phyloP scores from a whole-genome alignment of 176 grass and related monocot genomes.

The Dendrocalamus sinicus region DNA sequence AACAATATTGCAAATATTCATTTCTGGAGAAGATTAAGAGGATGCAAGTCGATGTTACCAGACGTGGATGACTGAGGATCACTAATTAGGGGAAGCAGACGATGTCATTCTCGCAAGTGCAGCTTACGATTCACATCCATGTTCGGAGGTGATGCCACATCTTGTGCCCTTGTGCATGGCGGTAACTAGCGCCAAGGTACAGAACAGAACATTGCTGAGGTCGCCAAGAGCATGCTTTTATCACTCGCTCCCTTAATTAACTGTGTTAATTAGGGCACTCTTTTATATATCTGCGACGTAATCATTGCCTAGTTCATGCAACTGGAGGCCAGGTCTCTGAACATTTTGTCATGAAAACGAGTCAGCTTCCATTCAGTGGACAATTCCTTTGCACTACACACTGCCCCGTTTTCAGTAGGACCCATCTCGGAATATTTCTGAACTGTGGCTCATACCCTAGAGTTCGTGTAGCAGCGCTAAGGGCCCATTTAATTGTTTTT shows the following conservation, averaged over 20 bases:
- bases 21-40: background rate
- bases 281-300: background rate
- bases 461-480: background rate
- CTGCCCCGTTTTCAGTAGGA: background rate
- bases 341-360: background rate
- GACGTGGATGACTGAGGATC: conserved; percentile 10
- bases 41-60: background rate
- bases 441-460: background rate
- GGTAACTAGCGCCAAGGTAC: background rate
- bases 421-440: background rate
- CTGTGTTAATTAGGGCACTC: background rate
- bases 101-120: background rate
- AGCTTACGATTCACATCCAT: background rate
- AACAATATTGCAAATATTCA: conserved; percentile 30
- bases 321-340: background rate
- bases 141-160: background rate
- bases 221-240: background rate
- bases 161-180: background rate
- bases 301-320: background rate
- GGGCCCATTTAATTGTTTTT: no score
- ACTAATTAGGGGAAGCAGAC: background rate
- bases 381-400: conserved; percentile 29
- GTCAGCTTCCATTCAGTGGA: conserved; percentile 20
- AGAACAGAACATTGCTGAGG: background rate
- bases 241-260: background rate